Evolutionary conservation across 164 flowering plant genomes (phyloP).

Genomic region (Amborella trichopoda): DNA sequence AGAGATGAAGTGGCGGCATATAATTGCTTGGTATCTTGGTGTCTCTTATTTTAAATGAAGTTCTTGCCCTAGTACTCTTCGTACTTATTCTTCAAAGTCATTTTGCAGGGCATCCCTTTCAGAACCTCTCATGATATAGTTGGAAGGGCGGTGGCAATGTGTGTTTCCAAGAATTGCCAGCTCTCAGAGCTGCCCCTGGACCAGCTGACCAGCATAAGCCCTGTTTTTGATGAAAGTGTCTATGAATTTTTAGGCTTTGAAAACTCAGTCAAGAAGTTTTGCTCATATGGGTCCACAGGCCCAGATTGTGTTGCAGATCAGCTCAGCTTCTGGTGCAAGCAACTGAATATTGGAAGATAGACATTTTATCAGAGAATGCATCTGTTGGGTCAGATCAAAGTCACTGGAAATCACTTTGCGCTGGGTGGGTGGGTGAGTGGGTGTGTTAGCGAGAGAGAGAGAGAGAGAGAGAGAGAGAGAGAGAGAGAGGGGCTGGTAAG

Average conservation of each 20-base stretch:
- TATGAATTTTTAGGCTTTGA: constrained; percentile 84
- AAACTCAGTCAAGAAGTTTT: constrained; percentile 72
- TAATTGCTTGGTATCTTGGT: no score
- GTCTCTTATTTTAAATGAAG: no score
- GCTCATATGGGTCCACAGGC: constrained; percentile 93
- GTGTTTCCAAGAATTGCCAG: constrained; percentile 50
- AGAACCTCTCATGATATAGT: constrained; percentile 95
- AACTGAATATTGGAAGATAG: constrained; percentile 46
- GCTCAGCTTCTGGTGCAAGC: constrained; percentile 49
- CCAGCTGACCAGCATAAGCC: constrained; percentile 39
- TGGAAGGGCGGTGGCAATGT: constrained; percentile 75
- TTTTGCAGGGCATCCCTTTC: constrained; percentile 94
- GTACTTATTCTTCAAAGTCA: no score
- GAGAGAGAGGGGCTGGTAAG: no score
- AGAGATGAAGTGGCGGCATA: no score
- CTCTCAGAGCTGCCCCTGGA: constrained; percentile 62
- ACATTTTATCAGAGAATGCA: no score
- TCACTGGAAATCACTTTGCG: no score
- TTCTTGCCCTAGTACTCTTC: no score
- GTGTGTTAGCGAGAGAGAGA: no score
- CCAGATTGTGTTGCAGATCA: constrained; percentile 67
- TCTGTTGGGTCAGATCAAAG: no score
- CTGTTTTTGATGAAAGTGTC: constrained; percentile 64
- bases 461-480: no score
- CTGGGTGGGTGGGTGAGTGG: no score